These are phyloP conservation scores for Barbatosphaeria neglecta DNA, from an alignment of 495 filamentous ascomycete genomes.

Conservation along the genomic window DNA sequence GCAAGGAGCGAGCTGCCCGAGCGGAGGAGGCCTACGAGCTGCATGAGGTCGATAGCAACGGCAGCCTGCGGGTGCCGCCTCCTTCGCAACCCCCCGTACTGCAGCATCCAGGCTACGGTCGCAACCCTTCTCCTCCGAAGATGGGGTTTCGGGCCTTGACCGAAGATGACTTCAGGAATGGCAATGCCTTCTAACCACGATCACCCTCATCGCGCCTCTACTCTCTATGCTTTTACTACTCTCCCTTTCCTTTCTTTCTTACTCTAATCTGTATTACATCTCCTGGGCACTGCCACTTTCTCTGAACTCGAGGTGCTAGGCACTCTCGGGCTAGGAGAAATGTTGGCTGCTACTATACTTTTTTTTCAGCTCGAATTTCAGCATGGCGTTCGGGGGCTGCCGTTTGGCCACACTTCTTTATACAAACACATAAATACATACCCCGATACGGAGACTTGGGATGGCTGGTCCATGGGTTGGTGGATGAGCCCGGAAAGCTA, in stretches of 20 bases:
- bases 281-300: neutral
- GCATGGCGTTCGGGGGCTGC: neutral
- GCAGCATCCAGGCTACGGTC: conserved; percentile 17
- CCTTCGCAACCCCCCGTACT: conserved; percentile 10
- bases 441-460: neutral
- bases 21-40: conserved; percentile 15
- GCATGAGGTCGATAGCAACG: conserved; percentile 15
- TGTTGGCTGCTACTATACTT: neutral
- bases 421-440: neutral
- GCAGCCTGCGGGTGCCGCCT: conserved; percentile 3
- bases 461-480: too few species aligned
- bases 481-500: too few species aligned
- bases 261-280: too few species aligned
- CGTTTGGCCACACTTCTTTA: too few species aligned
- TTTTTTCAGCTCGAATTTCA: neutral
- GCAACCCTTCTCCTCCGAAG: conserved; percentile 5
- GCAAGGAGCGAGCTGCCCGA: conserved; percentile 12
- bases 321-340: too few species aligned
- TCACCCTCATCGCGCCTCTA: neutral
- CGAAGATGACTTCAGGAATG: neutral
- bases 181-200: neutral
- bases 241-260: neutral
- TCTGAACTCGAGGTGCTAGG: neutral
- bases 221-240: neutral
- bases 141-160: neutral